Evolutionary conservation across 2,329 filamentous ascomycete genomes (phyloP), one percentile per base, ranked within the genome.

Genomic region (Cordyceps cicadae): DNA sequence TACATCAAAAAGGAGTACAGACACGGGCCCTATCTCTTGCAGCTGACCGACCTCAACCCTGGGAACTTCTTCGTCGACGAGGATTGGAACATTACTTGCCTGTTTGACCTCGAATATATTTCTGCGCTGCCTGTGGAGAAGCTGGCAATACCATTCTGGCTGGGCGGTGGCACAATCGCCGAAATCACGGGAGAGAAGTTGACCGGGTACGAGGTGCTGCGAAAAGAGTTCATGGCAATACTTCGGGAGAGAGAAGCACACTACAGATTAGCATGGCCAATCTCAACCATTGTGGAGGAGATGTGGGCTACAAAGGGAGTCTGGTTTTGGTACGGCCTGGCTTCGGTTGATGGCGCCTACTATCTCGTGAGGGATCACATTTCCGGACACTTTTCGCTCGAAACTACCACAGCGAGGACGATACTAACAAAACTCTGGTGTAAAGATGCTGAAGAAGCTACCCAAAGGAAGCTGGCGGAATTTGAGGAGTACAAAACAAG

Each of bases 21-120:
- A 19, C 51, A 70, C 46, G 69, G 70, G 2, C 70, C 69, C 9
- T 72, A 68, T 53, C 19, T 65, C 58, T 64, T 72, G 14, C 63
- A 66, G 34, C 54, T 74, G 45, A 71, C 69, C 21, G 70, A 75
- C 59, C 61, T 74, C 17, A 66, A 74, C 63, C 60, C 52, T 24
- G 69, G 70, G 43, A 75, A 75, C 52, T 69, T 76, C 32, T 67
- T 75, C 32, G 70, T 74, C 12, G 70, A 75, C 59, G 55, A 71
- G 26, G 54, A 73, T 29, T 73, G 70, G 71, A 72, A 75, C 53
- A 64, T 75, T 34, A 71, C 65, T 11, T 65, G 64, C 49, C 41
- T 74, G 1, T 69, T 75, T 17, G 71, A 75, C 61, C 66, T 71
- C 21, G 71, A 74, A 64, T 75, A 69, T 71, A 64, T 72, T 21